Percentiles rank a stretch among this genome's conserved stretches.
These are phyloP conservation scores for Cladorrhinum sp. DNA, from an alignment of 2,329 filamentous ascomycete species.

Conservation along the genomic window DNA sequence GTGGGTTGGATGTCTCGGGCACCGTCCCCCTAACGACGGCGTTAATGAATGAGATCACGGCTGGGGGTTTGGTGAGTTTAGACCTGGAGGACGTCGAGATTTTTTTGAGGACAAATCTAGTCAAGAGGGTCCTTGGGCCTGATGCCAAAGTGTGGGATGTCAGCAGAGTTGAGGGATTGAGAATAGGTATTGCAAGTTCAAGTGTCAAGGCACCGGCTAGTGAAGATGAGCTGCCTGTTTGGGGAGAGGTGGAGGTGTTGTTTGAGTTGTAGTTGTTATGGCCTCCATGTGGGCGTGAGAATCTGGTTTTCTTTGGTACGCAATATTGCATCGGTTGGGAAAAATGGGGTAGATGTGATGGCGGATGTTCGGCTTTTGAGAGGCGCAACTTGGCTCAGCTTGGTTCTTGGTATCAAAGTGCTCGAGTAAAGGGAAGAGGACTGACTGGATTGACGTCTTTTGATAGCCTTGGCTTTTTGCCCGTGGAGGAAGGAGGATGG, in stretches of 20 bases:
- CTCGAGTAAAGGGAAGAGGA: neutral
- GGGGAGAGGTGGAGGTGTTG: conserved; percentile 19
- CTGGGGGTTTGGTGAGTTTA: conserved; percentile 19
- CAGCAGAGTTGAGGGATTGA: conserved; percentile 11
- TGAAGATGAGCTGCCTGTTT: conserved; percentile 26
- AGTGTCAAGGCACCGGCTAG: conserved; percentile 19
- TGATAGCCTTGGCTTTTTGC: neutral
- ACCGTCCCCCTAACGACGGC: conserved; percentile 51
- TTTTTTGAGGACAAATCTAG: conserved; percentile 19
- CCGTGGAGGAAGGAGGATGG: neutral
- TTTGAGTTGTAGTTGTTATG: conserved; percentile 23
- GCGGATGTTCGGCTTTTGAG: neutral
- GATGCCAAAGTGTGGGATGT: conserved; percentile 15
- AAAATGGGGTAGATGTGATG: neutral
- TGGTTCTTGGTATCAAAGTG: neutral
- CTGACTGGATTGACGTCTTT: neutral
- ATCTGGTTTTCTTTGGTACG: neutral
- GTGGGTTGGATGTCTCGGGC: conserved; percentile 42
- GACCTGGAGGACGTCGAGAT: conserved; percentile 19
- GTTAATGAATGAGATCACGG: conserved; percentile 41
- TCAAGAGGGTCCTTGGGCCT: conserved; percentile 15
- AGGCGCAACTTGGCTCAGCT: neutral
- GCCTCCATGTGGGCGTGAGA: neutral
- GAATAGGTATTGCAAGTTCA: conserved; percentile 22
- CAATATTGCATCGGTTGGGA: neutral